Evolutionary conservation across 2,329 filamentous ascomycete species (phyloP).

Genomic region (Colletotrichum tropicicola): DNA sequence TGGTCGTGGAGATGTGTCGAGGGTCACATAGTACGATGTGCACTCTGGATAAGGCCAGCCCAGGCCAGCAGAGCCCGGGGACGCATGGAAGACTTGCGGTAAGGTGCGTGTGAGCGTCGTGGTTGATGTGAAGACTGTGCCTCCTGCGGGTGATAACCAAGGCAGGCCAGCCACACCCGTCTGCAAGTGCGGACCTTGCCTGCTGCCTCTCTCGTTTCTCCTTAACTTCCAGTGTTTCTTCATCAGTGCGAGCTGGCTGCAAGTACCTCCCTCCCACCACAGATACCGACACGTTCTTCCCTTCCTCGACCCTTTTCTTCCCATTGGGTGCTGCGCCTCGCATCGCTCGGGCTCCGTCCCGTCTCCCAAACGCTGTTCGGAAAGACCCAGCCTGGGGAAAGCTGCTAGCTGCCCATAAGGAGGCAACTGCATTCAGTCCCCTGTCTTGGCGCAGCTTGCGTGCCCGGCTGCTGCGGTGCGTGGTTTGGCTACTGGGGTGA

Average conservation of each 20-base stretch:
- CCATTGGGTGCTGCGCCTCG: slow-evolving; percentile 23
- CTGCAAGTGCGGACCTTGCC: not conserved
- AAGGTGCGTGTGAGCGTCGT: no score
- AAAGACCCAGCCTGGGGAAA: slow-evolving; percentile 4
- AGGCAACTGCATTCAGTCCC: no score
- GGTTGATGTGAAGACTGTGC: no score
- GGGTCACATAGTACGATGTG: not conserved
- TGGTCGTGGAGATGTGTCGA: not conserved
- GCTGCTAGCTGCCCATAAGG: not conserved
- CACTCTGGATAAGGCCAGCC: not conserved
- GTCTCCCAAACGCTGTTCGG: slow-evolving; percentile 19
- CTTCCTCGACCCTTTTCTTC: not conserved
- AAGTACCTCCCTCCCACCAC: not conserved
- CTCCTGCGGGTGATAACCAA: no score
- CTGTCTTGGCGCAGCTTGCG: no score
- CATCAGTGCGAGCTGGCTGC: not conserved
- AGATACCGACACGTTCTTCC: not conserved
- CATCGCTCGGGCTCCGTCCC: slow-evolving; percentile 24
- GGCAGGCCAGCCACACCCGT: not conserved
- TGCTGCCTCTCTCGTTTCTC: not conserved
- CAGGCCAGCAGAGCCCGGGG: not conserved
- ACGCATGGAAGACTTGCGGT: no score
- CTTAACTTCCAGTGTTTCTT: not conserved
- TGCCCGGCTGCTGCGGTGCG: not conserved
- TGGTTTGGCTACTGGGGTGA: not conserved